These are phyloP conservation scores for Holtermannia corniformis DNA, from an alignment of 768 basidiomycete genomes.

Conservation along the genomic window DNA sequence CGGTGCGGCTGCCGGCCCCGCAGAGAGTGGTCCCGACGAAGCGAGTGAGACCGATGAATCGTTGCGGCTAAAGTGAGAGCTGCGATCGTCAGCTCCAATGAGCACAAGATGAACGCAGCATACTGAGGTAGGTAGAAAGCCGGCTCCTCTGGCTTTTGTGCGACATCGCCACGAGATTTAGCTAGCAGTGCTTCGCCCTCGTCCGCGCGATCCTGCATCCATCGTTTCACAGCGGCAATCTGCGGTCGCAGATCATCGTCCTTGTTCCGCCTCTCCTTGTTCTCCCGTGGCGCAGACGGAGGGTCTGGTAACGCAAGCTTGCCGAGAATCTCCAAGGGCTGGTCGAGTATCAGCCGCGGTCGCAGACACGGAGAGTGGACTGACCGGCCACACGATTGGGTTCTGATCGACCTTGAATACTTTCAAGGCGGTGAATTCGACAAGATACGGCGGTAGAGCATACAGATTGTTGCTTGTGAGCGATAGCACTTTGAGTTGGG, in stretches of 20 bases:
- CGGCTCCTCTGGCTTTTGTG: neutral
- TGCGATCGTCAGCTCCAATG: neutral
- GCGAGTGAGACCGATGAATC: neutral
- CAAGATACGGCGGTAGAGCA: conserved; percentile 66
- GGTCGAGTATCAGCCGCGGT: neutral
- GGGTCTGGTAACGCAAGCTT: conserved; percentile 4
- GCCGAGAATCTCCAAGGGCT: conserved; percentile 37
- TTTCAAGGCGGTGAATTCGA: conserved; percentile 60
- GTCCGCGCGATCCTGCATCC: conserved; percentile 53
- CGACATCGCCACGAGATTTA: conserved; percentile 2
- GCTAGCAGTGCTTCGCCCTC: conserved; percentile 23
- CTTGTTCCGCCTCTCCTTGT: conserved; percentile 1
- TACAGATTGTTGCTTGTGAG: conserved; percentile 76
- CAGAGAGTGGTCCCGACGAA: neutral
- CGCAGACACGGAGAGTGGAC: conserved; percentile 3
- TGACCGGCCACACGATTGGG: conserved; percentile 79
- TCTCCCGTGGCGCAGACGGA: neutral
- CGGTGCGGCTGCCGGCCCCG: neutral
- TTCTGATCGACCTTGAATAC: conserved; percentile 83
- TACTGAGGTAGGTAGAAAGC: neutral
- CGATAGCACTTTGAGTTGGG: conserved; percentile 75
- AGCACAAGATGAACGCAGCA: neutral
- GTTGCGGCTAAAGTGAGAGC: neutral
- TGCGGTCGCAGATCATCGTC: conserved; percentile 58
- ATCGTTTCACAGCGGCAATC: conserved; percentile 61